A percentile compares a stretch with the other conserved stretches of the same genome.
These are phyloP conservation scores for Cryptococcus sp. DNA, from an alignment of 1,284 basidiomycete species.

Conservation along the genomic window DNA sequence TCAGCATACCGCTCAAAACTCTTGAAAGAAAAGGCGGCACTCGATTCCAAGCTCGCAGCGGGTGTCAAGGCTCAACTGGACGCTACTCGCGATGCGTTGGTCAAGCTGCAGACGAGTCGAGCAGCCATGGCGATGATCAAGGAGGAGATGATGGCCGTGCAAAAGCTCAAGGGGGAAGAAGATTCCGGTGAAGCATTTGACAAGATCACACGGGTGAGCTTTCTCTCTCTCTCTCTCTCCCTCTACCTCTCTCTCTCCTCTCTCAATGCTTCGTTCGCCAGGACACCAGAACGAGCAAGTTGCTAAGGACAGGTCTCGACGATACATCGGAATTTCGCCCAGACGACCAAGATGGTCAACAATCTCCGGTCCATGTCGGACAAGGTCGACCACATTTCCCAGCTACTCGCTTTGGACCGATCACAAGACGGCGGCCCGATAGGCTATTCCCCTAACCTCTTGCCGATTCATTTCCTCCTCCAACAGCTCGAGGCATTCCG, in stretches of 20 bases:
- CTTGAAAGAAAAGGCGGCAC: constrained; percentile 93
- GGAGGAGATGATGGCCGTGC: constrained; percentile 86
- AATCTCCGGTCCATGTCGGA: constrained; percentile 84
- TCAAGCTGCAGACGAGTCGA: constrained; percentile 75
- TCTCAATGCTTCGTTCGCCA: too few species aligned
- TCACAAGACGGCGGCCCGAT: constrained; percentile 57
- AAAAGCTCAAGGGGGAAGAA: constrained; percentile 54
- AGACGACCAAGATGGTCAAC: constrained; percentile 90
- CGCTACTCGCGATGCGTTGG: constrained; percentile 80
- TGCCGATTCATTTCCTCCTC: constrained; percentile 85
- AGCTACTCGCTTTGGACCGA: constrained; percentile 69
- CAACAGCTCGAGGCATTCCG: constrained; percentile 85
- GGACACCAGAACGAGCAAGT: too few species aligned
- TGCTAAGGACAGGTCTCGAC: constrained; percentile 68
- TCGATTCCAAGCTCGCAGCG: constrained; percentile 83
- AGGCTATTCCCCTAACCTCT: constrained; percentile 78
- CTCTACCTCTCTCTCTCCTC: too few species aligned
- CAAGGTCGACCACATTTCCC: constrained; percentile 71
- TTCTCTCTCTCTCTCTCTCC: too few species aligned
- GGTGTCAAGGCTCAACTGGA: constrained; percentile 93
- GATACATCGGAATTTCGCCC: constrained; percentile 91
- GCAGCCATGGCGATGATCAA: constrained; percentile 78
- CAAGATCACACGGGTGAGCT: constrained; percentile 79
- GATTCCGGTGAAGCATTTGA: constrained; percentile 58
- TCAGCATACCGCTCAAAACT: constrained; percentile 86